These are phyloP conservation scores for Atkinsonella hypoxylon DNA, from an alignment of 2,329 filamentous ascomycete genomes.

Conservation along the genomic window DNA sequence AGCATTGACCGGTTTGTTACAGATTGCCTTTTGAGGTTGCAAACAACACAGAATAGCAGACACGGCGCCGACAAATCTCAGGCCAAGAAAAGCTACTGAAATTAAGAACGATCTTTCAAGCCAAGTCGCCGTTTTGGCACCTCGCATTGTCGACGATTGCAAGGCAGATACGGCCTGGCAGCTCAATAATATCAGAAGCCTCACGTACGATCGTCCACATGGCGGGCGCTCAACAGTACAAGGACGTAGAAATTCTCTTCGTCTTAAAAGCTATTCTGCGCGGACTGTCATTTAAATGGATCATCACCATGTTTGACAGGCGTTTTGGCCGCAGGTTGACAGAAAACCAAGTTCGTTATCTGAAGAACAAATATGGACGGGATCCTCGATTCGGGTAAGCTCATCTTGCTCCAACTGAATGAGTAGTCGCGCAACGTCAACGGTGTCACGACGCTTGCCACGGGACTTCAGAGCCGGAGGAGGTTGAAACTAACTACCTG, in stretches of 20 bases:
- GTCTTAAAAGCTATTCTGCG: constrained; percentile 19
- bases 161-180: too few species aligned
- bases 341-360: constrained; percentile 25
- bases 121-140: too few species aligned
- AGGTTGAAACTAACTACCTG: neutral
- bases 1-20: too few species aligned
- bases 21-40: too few species aligned
- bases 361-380: constrained; percentile 28
- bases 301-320: constrained; percentile 16
- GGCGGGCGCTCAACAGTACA: constrained; percentile 24
- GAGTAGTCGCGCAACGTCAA: too few species aligned
- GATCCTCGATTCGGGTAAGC: constrained; percentile 27
- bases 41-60: too few species aligned
- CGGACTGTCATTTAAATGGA: constrained; percentile 14
- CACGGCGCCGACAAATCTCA: too few species aligned
- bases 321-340: constrained; percentile 19
- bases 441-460: too few species aligned
- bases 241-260: constrained; percentile 22
- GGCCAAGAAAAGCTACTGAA: too few species aligned
- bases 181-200: too few species aligned
- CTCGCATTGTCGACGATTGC: too few species aligned
- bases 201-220: constrained; percentile 10
- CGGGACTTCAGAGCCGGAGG: neutral
- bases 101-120: too few species aligned
- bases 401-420: neutral